Conservation (phyloP, 2,329 filamentous ascomycete species). For the Curvularia hawaiiensis region DNA sequence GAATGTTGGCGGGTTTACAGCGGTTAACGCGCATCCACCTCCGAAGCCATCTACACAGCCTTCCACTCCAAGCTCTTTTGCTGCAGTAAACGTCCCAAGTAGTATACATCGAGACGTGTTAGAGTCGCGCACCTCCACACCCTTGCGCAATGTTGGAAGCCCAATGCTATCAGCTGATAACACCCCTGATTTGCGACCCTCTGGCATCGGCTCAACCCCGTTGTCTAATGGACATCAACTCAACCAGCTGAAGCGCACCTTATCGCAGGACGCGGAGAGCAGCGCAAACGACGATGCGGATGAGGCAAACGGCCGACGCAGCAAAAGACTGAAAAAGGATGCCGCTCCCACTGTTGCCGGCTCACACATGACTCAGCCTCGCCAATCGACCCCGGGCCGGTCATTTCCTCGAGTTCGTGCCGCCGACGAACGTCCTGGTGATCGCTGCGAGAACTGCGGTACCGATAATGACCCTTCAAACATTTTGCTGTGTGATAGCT, state of each 20-base stretch:
- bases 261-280: constrained; percentile 60
- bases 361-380: constrained; percentile 94
- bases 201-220: constrained; percentile 52
- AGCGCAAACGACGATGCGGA: constrained; percentile 62
- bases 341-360: constrained; percentile 82
- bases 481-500: constrained; percentile 86
- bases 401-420: constrained; percentile 61
- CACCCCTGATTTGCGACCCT: constrained; percentile 68
- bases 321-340: constrained; percentile 89
- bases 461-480: constrained; percentile 73
- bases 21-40: constrained; percentile 62
- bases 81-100: constrained; percentile 61
- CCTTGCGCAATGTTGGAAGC: constrained; percentile 65
- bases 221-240: constrained; percentile 57
- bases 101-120: constrained; percentile 57
- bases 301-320: constrained; percentile 66
- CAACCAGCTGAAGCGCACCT: constrained; percentile 75
- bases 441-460: constrained; percentile 85
- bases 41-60: constrained; percentile 26
- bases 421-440: constrained; percentile 59
- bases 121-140: constrained; percentile 63
- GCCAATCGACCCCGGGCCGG: constrained; percentile 73
- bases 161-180: constrained; percentile 68
- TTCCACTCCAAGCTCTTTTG: constrained; percentile 53
- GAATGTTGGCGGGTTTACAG: constrained; percentile 67